Percentiles rank a stretch among this genome's conserved stretches.
Conservation (phyloP, 805 yeast species). For the Candida easanensis region DNA sequence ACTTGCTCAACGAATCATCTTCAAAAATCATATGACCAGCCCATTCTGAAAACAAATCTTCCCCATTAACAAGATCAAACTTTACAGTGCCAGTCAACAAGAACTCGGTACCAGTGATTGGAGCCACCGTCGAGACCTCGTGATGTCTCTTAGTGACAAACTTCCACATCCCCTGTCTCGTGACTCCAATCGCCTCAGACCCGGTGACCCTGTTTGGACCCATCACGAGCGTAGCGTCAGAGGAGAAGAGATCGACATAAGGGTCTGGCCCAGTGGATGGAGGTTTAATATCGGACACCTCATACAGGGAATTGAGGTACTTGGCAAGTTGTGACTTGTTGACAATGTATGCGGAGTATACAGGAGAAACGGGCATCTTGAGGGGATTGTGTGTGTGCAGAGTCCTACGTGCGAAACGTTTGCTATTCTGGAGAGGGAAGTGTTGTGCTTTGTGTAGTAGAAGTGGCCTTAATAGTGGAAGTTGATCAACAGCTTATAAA, state of each 20-base stretch:
- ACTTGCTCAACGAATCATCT: neutral
- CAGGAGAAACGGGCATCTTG: neutral
- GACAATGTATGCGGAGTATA: neutral
- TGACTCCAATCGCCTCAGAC: neutral
- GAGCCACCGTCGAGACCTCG: neutral
- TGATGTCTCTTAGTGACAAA: slow-evolving; percentile 1
- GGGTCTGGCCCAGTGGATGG: neutral
- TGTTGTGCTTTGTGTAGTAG: too few species aligned
- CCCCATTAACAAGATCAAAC: neutral
- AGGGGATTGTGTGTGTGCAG: neutral
- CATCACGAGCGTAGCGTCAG: slow-evolving; percentile 1
- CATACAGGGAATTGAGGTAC: neutral
- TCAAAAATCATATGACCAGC: slow-evolving; percentile 2
- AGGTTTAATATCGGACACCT: slow-evolving; percentile 1
- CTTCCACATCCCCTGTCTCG: slow-evolving; percentile 4
- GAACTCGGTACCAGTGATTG: neutral
- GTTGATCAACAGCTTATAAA: neutral
- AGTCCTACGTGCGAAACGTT: too few species aligned
- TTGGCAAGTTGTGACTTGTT: neutral
- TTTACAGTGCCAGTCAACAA: slow-evolving; percentile 1
- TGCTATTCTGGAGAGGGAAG: too few species aligned
- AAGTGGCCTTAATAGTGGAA: too few species aligned
- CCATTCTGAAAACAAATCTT: neutral
- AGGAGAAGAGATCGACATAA: neutral
- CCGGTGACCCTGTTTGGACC: neutral